Evolutionary conservation across 139 green algal genomes (phyloP).

Genomic region (Haematococcus sp.): DNA sequence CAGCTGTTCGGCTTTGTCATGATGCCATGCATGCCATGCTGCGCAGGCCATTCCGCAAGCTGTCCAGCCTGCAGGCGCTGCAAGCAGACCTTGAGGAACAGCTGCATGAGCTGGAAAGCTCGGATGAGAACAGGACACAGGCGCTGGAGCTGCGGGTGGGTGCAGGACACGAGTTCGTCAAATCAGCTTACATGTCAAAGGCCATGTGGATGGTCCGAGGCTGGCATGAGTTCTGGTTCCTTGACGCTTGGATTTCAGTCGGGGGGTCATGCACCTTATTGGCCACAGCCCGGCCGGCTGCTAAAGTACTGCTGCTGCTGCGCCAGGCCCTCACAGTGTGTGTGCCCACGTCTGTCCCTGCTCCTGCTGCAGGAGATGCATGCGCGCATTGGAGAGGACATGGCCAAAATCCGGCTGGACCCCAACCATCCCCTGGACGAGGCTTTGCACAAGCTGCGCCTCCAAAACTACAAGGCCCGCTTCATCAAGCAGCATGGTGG

Average conservation of each 20-base stretch:
- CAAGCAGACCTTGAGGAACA: slow-evolving; percentile 1
- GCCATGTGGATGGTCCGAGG: too few species aligned
- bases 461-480: slow-evolving; percentile 13
- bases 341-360: neutral
- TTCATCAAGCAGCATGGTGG: neutral
- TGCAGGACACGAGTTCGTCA: too few species aligned
- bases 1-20: too few species aligned
- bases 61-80: slow-evolving; percentile 2
- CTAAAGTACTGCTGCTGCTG: too few species aligned
- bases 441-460: slow-evolving; percentile 4
- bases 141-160: too few species aligned
- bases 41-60: slow-evolving; percentile 8
- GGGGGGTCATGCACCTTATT: too few species aligned
- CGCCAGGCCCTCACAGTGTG: too few species aligned
- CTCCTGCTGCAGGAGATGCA: slow-evolving; percentile 5
- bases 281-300: too few species aligned
- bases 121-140: neutral
- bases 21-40: too few species aligned
- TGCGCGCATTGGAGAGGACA: neutral
- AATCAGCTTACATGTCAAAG: too few species aligned
- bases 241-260: too few species aligned
- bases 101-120: neutral
- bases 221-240: too few species aligned
- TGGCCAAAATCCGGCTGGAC: neutral
- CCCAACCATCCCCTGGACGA: slow-evolving; percentile 3